Base-by-base conservation (phyloP, 257 asterid genomes). In the Gardenia jasminoides region DNA sequence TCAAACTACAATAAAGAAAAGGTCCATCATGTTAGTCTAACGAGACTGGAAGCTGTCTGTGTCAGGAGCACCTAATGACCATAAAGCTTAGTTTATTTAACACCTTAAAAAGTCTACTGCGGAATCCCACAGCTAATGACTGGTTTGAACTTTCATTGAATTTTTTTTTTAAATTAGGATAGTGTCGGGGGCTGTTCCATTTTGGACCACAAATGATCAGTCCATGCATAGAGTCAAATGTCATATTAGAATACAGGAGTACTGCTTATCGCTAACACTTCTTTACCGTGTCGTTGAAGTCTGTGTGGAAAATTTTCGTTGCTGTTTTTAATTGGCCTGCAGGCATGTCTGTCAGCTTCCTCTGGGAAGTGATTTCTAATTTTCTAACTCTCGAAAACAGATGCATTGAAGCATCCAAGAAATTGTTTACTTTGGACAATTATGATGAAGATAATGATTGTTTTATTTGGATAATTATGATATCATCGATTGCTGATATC, bases 291-390 rank as follows among this genome's bases (percentile, higher is more conserved):
- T 28, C 80, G 30, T 87, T 64, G 89, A 81, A 80, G 86, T 58
- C 80, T 67, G 65, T 62, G 67, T 44, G 47, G 56, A 80, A 77
- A 82, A 66, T 79, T 82, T 50, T 59, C 70, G 74, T 47, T 65
- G 30, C 20, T 76, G 66, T 70, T 77, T 80, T 88, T 80, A 84
- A 89, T 84, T 80, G 90, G 84, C 76, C 87, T 61, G 58, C 52
- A 76, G 74, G 88, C 80, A 89, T 89, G 92, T 89, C 86, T 89
- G 92, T 88, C 83, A 82, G 83, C 82, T 82, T 84, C 84, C 78
- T 44, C 15, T 75, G 33, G 56, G 43, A 43, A 41, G 9, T 56
- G 30, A 26, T 62, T 39, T 58, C 4, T 70, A 22, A 13, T 61
- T 70, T 70, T 19, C 52, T 66, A 59, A 46, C 26, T 64, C 59